Evolutionary conservation across 352 stramenopile species (phyloP).

Genomic region (Globisporangium alternatum): DNA sequence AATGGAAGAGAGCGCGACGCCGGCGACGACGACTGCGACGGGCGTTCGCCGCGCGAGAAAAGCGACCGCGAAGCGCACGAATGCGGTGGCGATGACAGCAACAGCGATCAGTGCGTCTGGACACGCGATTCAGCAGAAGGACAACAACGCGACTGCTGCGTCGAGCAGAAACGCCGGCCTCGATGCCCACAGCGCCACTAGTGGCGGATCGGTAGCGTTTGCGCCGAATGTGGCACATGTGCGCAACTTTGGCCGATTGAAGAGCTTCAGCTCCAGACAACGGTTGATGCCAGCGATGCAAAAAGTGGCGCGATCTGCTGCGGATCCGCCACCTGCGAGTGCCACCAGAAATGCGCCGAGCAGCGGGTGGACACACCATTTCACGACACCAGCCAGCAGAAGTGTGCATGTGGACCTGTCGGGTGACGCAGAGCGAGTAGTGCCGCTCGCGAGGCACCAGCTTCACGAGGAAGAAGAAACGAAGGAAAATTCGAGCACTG

Average conservation of each 20-base stretch:
- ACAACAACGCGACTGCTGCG: background rate
- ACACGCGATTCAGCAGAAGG: background rate
- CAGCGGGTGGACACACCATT: constrained; percentile 2
- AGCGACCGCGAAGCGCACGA: background rate
- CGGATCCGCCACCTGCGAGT: background rate
- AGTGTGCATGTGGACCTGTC: constrained; percentile 3
- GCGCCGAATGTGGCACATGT: constrained; percentile 9
- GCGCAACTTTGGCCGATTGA: constrained; percentile 14
- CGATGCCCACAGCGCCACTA: background rate
- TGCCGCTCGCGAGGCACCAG: background rate
- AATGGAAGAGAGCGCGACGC: constrained; percentile 13
- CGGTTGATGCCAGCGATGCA: background rate
- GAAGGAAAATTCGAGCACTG: constrained; percentile 13
- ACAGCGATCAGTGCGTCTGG: background rate
- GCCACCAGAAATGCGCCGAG: background rate
- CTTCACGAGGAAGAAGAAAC: constrained; percentile 15
- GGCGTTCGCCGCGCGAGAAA: background rate
- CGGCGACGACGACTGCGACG: background rate
- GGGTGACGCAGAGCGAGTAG: constrained; percentile 1
- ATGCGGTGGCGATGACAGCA: background rate
- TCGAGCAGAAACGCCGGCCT: background rate
- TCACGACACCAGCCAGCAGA: background rate
- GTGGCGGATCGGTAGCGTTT: background rate
- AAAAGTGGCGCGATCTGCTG: background rate
- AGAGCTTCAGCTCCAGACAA: constrained; percentile 19